These are phyloP conservation scores for Mollisia scopiformis DNA, from an alignment of 2,329 filamentous ascomycete species.

Conservation along the genomic window DNA sequence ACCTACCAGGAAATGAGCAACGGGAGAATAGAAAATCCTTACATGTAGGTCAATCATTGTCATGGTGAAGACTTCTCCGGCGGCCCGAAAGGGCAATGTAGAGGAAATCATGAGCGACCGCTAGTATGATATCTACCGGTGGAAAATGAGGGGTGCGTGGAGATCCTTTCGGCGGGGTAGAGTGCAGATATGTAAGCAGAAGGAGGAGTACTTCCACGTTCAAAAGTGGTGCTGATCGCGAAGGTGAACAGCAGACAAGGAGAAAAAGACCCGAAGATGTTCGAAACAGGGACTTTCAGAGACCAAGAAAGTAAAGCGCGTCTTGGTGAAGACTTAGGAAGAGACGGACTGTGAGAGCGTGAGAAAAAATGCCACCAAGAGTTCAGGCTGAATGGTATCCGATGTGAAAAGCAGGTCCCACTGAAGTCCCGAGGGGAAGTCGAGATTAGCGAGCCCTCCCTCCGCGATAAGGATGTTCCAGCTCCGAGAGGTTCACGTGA, in stretches of 20 bases:
- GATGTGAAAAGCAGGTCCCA: not conserved
- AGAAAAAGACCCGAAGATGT: not conserved
- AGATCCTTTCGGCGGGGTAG: not conserved
- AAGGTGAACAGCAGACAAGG: not conserved
- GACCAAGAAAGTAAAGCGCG: not conserved
- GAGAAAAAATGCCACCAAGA: not conserved
- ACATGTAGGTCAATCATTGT: slow-evolving; percentile 15
- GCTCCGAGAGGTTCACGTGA: not conserved
- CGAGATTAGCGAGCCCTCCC: slow-evolving; percentile 4
- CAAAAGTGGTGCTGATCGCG: not conserved
- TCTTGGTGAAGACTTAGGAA: not conserved
- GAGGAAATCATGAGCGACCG: not conserved
- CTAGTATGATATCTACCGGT: slow-evolving; percentile 9
- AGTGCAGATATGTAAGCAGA: not conserved
- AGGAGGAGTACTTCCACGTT: not conserved
- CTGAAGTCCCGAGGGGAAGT: not conserved
- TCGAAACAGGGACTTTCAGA: not conserved
- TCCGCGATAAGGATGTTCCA: not conserved
- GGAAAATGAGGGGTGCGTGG: not conserved
- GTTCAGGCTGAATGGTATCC: not conserved
- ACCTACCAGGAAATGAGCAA: slow-evolving; percentile 5
- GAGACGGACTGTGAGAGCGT: not conserved
- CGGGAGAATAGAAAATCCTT: slow-evolving; percentile 14
- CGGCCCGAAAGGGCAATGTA: slow-evolving; percentile 8
- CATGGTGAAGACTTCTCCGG: slow-evolving; percentile 9